Evolutionary conservation across 495 filamentous ascomycete genomes (phyloP).

Genomic region (Penicillium parvum): DNA sequence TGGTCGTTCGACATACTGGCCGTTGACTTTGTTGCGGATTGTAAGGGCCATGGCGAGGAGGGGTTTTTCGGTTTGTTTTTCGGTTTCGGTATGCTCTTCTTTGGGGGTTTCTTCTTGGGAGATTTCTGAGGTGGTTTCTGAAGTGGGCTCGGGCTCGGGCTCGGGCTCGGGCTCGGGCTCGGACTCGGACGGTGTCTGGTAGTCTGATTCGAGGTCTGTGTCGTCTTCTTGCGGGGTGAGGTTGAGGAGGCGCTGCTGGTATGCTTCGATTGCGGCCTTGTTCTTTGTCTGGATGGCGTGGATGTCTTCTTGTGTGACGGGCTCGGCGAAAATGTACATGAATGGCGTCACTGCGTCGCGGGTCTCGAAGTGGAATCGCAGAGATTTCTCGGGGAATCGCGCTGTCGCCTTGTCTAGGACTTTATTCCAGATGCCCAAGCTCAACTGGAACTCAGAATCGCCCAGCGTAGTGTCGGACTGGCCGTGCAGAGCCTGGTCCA

Average conservation of each 20-base stretch:
- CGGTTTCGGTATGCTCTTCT: background rate
- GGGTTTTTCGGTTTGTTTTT: conserved; percentile 14
- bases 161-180: too few relatives aligned
- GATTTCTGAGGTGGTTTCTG: too few relatives aligned
- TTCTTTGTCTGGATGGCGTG: conserved; percentile 66
- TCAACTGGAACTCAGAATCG: conserved; percentile 81
- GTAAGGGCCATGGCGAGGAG: conserved; percentile 65
- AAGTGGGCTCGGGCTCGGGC: too few relatives aligned
- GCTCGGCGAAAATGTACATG: conserved; percentile 89
- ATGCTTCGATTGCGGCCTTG: conserved; percentile 57
- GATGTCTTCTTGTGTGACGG: conserved; percentile 68
- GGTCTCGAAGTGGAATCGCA: conserved; percentile 87
- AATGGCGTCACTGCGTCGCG: conserved; percentile 53
- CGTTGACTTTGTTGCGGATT: conserved; percentile 70
- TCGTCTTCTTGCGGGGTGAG: conserved; percentile 23
- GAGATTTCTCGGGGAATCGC: conserved; percentile 64
- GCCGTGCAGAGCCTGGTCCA: conserved; percentile 83
- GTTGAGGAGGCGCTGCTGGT: conserved; percentile 56
- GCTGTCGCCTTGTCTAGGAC: conserved; percentile 67
- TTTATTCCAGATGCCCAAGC: conserved; percentile 72
- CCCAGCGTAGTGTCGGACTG: conserved; percentile 60
- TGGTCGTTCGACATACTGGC: conserved; percentile 56
- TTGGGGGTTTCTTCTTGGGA: background rate
- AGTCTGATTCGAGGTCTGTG: conserved; percentile 17
- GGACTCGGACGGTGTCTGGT: too few relatives aligned